Evolutionary conservation across 257 asterid species (phyloP).

Genomic region (Solanum phureja): DNA sequence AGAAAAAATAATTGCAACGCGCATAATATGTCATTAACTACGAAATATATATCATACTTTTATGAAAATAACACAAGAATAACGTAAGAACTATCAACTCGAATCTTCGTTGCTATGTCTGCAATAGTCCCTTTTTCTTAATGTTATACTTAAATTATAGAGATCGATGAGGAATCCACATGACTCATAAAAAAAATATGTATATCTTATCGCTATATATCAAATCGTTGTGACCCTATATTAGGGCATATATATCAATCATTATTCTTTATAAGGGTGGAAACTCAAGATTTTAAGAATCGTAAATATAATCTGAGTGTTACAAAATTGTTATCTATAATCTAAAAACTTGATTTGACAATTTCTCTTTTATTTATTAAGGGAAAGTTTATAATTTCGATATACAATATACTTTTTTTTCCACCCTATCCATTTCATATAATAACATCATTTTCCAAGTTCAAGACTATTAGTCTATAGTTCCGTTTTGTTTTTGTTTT

Average conservation of each 20-base stretch:
- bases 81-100: too few species aligned
- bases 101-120: too few species aligned
- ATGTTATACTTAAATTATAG: too few species aligned
- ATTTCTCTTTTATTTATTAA: not conserved
- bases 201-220: accelerated
- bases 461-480: not conserved
- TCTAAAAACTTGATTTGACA: not conserved
- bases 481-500: not conserved
- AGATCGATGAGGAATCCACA: too few species aligned
- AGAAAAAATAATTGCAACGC: too few species aligned
- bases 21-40: too few species aligned
- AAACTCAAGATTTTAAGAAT: too few species aligned
- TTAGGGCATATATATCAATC: not conserved
- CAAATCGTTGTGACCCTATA: not conserved
- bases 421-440: not conserved
- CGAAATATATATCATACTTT: too few species aligned
- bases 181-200: not conserved
- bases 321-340: not conserved
- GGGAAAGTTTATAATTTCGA: not conserved
- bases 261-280: not conserved
- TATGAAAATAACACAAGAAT: too few species aligned
- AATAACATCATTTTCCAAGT: not conserved
- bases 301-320: not conserved
- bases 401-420: not conserved
- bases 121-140: too few species aligned